Conservation (phyloP, 2,329 filamentous ascomycete species). For the Ustulina deusta region DNA sequence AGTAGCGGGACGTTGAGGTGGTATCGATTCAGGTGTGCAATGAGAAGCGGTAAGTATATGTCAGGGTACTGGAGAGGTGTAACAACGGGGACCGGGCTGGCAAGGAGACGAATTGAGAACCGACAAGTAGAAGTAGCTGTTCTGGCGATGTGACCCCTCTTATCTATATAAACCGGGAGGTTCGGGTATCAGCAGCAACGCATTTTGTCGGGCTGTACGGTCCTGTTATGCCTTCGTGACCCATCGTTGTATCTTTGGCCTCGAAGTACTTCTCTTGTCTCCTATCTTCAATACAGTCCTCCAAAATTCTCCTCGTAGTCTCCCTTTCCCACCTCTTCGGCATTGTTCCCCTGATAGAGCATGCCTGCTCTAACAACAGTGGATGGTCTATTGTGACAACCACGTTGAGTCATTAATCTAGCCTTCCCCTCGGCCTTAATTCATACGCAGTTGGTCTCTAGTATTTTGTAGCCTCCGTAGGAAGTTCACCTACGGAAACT, state of each 20-base stretch:
- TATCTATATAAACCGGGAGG: background rate
- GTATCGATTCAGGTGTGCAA: constrained; percentile 3
- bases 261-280: background rate
- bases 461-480: background rate
- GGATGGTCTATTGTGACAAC: background rate
- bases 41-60: constrained; percentile 5
- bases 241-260: background rate
- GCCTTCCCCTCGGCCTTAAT: background rate
- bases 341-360: background rate
- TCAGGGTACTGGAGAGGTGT: background rate
- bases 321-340: no score
- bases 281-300: background rate
- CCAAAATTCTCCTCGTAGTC: background rate
- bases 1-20: background rate
- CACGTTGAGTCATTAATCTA: background rate
- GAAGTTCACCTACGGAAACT: background rate
- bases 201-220: background rate
- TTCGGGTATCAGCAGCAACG: background rate
- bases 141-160: background rate
- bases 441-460: background rate
- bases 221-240: background rate
- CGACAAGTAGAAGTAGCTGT: background rate
- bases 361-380: background rate
- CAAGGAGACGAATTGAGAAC: background rate
- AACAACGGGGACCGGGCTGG: background rate